Base-by-base conservation (phyloP, 148 eudicot species). In the Fallopia convolvulus region DNA sequence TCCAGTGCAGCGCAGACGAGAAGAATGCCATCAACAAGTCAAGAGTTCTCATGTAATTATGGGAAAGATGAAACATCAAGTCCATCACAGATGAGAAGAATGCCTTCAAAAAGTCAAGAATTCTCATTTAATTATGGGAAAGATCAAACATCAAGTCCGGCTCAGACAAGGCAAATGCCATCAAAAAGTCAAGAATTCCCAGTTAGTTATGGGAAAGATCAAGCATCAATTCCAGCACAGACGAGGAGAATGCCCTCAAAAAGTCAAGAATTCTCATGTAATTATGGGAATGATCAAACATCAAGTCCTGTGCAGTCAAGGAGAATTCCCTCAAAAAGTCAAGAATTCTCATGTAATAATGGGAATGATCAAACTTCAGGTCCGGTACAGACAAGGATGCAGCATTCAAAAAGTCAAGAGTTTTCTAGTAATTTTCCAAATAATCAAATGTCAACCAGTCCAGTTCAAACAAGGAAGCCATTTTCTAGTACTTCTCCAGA, bases 401-500 rank as follows among this genome's bases (percentile, higher is more conserved):
- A 42, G 75, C 20, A 20, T 73, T 73, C 55, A 21, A 44, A 46
- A 48, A 73, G 55, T 48, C 75, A 73, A 46, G 75, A 73, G 0
- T 46, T 73, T 73, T 30, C 75, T 14, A 3, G 52, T 44, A 44
- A 6, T 73, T 8, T 48, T 20, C 12, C 53, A 1, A 73, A 44
- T 52, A 73, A 46, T 73, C 53, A 44, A 48, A 73, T 46, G 52
- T 26, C 75, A 73, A 73, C 75, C 17, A 73, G 36, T 46, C 50
- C 75, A 5, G 32, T 39, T 2, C 46, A 36, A 42, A 32, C 53
- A 74, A 44, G 55, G n/a, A 5, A 5, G 56, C 13, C 32, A 47
- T 70, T 75, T 49, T 15, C 47, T 48, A 70, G 80, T 76, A 23
- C 52, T 70, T n/a, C 80, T 52, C 63, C 77, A 71, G 84, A 83